Conservation (phyloP, 441 rosid species). For the Sinapis alba region DNA sequence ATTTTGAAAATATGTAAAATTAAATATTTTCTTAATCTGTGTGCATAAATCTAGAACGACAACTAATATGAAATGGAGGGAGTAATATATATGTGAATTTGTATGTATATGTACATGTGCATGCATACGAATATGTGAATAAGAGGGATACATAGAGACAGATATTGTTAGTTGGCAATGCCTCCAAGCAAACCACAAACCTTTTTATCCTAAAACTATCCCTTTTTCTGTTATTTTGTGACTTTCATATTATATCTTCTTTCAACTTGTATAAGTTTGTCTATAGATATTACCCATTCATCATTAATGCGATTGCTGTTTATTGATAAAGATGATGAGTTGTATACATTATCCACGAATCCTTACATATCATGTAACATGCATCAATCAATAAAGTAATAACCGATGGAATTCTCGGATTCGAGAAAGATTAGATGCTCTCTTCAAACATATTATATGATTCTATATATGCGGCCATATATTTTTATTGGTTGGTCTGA, state of each 20-base stretch:
- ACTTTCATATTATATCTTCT: not conserved
- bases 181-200: constrained; percentile 43
- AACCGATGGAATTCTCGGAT: constrained; percentile 1
- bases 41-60: too few relatives aligned
- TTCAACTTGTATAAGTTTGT: constrained; percentile 35
- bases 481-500: constrained; percentile 17
- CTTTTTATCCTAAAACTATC: constrained; percentile 29
- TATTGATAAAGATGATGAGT: not conserved
- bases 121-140: constrained; percentile 27
- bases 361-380: constrained; percentile 9
- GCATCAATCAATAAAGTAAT: constrained; percentile 20
- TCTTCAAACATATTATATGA: constrained; percentile 4
- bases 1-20: too few relatives aligned
- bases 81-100: not conserved
- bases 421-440: constrained; percentile 26
- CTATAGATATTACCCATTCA: constrained; percentile 3
- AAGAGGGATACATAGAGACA: constrained; percentile 21
- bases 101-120: not conserved
- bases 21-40: too few relatives aligned
- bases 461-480: not conserved
- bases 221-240: constrained; percentile 24
- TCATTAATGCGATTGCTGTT: constrained; percentile 28
- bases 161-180: constrained; percentile 47
- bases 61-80: too few relatives aligned
- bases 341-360: constrained; percentile 15